Conservation (phyloP, 768 basidiomycete species). For the Fomitopsis pulvina region DNA sequence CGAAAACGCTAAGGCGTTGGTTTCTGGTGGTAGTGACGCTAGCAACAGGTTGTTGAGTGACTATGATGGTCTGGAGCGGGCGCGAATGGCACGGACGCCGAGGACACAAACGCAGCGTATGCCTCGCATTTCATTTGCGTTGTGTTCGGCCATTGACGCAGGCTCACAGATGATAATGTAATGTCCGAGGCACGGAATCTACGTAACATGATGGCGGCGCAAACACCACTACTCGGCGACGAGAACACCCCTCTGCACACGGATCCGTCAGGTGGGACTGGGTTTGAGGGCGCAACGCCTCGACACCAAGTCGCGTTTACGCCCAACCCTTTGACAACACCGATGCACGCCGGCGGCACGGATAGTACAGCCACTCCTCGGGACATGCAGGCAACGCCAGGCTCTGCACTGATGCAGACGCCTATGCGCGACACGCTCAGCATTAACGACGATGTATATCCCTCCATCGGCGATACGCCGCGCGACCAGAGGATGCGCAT, state of each 20-base stretch:
- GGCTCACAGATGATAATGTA: conserved; percentile 79
- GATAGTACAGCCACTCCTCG: conserved; percentile 30
- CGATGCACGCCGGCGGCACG: no score
- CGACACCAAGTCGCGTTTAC: conserved; percentile 86
- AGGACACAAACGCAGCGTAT: conserved; percentile 89
- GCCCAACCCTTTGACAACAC: no score
- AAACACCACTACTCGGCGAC: conserved; percentile 93
- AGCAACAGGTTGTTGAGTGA: conserved; percentile 85
- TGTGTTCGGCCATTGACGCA: conserved; percentile 5
- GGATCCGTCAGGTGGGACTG: conserved; percentile 71
- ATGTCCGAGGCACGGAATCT: conserved; percentile 94
- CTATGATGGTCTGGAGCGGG: conserved; percentile 84
- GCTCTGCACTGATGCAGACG: no score
- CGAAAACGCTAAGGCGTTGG: conserved; percentile 82
- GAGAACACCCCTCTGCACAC: conserved; percentile 93
- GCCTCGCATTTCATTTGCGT: conserved; percentile 23
- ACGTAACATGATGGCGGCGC: conserved; percentile 85
- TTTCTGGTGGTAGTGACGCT: conserved; percentile 76
- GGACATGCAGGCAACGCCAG: conserved; percentile 27
- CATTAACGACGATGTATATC: conserved; percentile 69
- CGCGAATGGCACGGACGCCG: conserved; percentile 90
- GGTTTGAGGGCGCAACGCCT: conserved; percentile 95
- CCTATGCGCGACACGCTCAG: conserved; percentile 88
- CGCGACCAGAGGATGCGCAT: conserved; percentile 62
- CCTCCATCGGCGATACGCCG: conserved; percentile 61